Conservation (phyloP, 2,329 filamentous ascomycete genomes). For the Penicillium fuscoglaucum region DNA sequence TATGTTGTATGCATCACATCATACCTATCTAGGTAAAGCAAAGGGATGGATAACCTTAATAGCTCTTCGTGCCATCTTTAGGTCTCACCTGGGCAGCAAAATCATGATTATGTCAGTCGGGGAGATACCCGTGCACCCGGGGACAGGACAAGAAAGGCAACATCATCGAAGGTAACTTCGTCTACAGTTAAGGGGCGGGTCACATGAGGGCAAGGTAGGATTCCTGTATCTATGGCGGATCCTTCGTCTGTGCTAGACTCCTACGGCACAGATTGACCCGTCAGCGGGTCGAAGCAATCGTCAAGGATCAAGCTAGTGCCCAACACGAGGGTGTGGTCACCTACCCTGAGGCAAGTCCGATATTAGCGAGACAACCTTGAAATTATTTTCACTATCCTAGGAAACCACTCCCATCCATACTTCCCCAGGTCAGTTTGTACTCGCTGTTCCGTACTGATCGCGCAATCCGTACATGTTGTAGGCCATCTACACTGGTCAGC, state of each 20-base stretch:
- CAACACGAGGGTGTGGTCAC: conserved; percentile 26
- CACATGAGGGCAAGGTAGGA: conserved; percentile 25
- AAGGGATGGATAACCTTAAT: neutral
- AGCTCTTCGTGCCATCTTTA: neutral
- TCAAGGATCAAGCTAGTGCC: conserved; percentile 25
- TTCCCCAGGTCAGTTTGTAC: neutral
- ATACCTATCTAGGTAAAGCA: conserved; percentile 1
- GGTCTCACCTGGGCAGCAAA: neutral
- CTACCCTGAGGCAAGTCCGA: conserved; percentile 25
- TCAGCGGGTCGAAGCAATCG: conserved; percentile 26
- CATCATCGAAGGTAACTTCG: conserved; percentile 26
- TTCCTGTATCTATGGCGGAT: neutral
- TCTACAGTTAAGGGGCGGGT: conserved; percentile 29
- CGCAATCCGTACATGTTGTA: neutral
- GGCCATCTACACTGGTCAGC: conserved; percentile 31
- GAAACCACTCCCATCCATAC: neutral
- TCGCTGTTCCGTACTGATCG: neutral
- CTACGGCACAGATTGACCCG: neutral
- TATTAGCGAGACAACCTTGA: neutral
- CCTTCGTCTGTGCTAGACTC: neutral
- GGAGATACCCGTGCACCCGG: conserved; percentile 3
- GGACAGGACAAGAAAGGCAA: conserved; percentile 25
- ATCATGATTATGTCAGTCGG: conserved; percentile 19
- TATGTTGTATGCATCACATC: conserved; percentile 8
- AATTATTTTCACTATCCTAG: neutral